Evolutionary conservation across 2,329 filamentous ascomycete species (phyloP).

Genomic region (Xylariaceae sp.): DNA sequence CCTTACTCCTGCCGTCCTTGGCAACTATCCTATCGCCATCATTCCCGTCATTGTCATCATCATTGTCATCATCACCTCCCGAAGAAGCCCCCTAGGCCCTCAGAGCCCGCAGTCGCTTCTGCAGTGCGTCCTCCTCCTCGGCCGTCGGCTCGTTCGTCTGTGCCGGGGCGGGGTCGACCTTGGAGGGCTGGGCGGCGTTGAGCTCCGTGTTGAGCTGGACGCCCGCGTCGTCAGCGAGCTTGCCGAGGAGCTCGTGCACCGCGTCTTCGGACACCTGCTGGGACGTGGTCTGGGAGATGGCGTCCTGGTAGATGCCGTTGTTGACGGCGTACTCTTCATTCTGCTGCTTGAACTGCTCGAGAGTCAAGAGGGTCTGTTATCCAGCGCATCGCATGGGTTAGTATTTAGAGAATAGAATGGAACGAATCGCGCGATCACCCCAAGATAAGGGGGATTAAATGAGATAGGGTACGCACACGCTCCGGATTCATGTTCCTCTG

Average conservation of each 20-base stretch:
- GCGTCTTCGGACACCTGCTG: conserved; percentile 72
- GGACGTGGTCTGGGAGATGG: conserved; percentile 71
- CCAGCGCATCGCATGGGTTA: too few species aligned
- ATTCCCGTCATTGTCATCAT: conserved; percentile 2
- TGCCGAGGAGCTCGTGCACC: conserved; percentile 77
- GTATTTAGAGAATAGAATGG: too few species aligned
- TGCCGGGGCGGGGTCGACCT: conserved; percentile 46
- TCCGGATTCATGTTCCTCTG: conserved; percentile 56
- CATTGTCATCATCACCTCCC: too few species aligned
- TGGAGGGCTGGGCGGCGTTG: conserved; percentile 48
- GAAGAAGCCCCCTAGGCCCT: conserved; percentile 38
- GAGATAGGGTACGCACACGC: conserved; percentile 43
- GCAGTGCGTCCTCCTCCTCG: conserved; percentile 72
- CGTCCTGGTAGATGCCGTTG: conserved; percentile 77
- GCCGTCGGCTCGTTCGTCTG: conserved; percentile 62
- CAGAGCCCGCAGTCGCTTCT: conserved; percentile 53
- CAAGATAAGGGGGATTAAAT: too few species aligned
- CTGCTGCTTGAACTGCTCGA: conserved; percentile 57
- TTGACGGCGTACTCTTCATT: conserved; percentile 61
- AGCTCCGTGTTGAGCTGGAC: conserved; percentile 77
- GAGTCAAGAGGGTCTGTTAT: conserved; percentile 51
- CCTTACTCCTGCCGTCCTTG: neutral
- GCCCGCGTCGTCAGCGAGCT: conserved; percentile 83
- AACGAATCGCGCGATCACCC: too few species aligned
- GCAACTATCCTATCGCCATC: neutral